Evolutionary conservation across 768 basidiomycete species (phyloP).

Genomic region (Termitomyces sp.): DNA sequence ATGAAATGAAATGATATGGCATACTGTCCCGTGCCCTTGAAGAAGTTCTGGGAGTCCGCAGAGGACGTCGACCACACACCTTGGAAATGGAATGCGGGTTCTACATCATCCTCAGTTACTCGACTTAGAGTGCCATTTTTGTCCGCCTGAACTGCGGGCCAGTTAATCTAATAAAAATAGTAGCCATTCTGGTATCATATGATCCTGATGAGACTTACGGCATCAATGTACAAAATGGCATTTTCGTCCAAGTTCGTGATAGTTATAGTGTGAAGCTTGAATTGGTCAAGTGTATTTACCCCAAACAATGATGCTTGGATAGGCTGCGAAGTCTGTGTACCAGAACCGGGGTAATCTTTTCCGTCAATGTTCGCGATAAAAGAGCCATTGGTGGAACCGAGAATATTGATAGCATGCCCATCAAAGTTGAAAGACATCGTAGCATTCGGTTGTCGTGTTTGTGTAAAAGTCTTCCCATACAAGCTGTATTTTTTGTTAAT

Average conservation of each 20-base stretch:
- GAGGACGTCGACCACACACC: neutral
- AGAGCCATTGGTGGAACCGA: slow-evolving; percentile 3
- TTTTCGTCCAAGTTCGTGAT: neutral
- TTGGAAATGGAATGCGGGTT: neutral
- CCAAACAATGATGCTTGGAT: neutral
- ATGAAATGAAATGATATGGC: neutral
- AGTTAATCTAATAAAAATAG: neutral
- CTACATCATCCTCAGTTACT: neutral
- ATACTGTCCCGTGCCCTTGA: slow-evolving; percentile 3
- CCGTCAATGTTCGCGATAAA: slow-evolving; percentile 1
- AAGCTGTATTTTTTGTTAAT: neutral
- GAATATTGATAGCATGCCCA: neutral
- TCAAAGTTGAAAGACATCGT: slow-evolving; percentile 3
- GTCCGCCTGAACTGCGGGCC: neutral
- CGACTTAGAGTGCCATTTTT: slow-evolving; percentile 1
- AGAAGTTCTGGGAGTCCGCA: neutral
- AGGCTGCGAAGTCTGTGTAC: neutral
- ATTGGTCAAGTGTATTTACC: neutral
- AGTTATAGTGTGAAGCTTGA: neutral
- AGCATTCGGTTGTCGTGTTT: neutral
- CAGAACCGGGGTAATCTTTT: neutral
- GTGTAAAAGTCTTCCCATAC: slow-evolving; percentile 1
- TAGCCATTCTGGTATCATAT: neutral
- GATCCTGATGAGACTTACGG: neutral
- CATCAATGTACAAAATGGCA: neutral